Evolutionary conservation across 352 stramenopile genomes (phyloP).

Genomic region (Phytopythium mirpurense): DNA sequence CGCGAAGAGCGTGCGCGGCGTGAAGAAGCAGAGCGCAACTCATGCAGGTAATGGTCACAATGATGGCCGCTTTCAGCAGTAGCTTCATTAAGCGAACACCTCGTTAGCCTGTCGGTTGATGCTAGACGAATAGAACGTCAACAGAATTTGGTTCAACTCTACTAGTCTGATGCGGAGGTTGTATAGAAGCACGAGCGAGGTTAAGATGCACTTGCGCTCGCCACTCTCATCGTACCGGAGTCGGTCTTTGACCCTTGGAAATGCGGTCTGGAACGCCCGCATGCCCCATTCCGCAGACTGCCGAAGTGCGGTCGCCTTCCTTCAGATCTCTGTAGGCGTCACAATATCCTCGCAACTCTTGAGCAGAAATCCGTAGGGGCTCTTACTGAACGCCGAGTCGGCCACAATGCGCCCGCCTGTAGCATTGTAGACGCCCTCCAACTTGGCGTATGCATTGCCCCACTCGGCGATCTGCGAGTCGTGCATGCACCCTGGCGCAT

Average conservation of each 20-base stretch:
- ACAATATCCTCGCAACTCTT: background rate
- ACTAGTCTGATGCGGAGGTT: background rate
- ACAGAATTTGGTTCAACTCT: background rate
- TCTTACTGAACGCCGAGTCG: constrained; percentile 5
- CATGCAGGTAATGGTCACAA: background rate
- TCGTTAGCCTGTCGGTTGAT: background rate
- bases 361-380: background rate
- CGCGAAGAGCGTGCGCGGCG: background rate
- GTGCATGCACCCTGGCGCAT: constrained; percentile 20
- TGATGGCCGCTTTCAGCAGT: background rate
- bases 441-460: background rate
- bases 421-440: background rate
- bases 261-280: background rate
- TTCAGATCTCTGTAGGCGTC: background rate
- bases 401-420: background rate
- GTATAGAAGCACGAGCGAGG: background rate
- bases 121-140: background rate
- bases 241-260: background rate
- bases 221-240: background rate
- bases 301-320: background rate
- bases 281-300: constrained; percentile 1
- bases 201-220: background rate
- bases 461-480: constrained; percentile 11
- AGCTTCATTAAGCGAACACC: background rate
- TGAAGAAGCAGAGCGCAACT: background rate